Evolutionary conservation across 768 basidiomycete genomes (phyloP).

Genomic region (Macrolepiota albuminosa): DNA sequence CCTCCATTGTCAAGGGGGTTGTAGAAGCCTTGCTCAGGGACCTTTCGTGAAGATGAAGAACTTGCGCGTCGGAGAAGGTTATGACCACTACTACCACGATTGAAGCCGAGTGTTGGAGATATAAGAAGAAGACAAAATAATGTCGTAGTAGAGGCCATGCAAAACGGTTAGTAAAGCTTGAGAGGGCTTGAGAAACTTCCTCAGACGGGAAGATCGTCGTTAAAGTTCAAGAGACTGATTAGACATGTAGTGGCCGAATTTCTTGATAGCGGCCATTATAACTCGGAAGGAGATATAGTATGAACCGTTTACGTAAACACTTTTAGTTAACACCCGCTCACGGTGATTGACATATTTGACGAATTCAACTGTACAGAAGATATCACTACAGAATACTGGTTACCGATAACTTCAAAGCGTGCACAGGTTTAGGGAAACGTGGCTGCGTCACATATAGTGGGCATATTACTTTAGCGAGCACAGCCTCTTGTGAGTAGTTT

Average conservation of each 20-base stretch:
- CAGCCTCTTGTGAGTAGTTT: neutral
- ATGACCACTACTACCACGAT: slow-evolving; percentile 3
- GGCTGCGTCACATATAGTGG: neutral
- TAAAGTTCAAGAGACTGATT: neutral
- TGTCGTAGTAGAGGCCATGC: slow-evolving; percentile 14
- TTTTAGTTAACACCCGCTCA: neutral
- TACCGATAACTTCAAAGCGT: neutral
- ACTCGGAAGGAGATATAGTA: slow-evolving; percentile 3
- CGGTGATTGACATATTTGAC: neutral
- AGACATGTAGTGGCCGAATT: neutral
- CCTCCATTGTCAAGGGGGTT: slow-evolving; percentile 56
- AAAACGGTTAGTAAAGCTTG: neutral
- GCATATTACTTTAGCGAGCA: neutral
- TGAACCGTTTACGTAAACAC: slow-evolving; percentile 3
- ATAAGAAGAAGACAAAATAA: slow-evolving; percentile 28
- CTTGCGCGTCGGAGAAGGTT: slow-evolving; percentile 9
- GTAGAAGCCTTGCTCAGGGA: slow-evolving; percentile 56
- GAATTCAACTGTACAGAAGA: neutral
- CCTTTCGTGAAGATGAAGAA: slow-evolving; percentile 23
- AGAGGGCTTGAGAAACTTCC: neutral
- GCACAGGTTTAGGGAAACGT: neutral
- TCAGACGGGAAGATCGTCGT: neutral
- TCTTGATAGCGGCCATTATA: neutral
- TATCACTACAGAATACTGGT: neutral
- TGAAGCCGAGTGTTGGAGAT: slow-evolving; percentile 18